These are phyloP conservation scores for Aspergillus bombycis DNA, from an alignment of 2,329 filamentous ascomycete genomes.

Conservation along the genomic window DNA sequence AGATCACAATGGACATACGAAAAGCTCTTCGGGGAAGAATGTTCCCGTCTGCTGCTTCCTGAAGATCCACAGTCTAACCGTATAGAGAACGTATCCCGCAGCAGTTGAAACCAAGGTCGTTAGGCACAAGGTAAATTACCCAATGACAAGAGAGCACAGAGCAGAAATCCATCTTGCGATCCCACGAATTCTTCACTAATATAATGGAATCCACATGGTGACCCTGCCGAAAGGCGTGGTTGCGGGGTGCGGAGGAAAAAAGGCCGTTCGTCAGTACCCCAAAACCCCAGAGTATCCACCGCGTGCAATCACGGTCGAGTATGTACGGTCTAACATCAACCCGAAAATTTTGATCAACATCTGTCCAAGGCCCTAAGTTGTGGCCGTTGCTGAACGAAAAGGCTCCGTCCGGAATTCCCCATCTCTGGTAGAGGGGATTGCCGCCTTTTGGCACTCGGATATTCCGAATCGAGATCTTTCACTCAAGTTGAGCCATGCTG, in stretches of 20 bases:
- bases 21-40: not conserved
- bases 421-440: not conserved
- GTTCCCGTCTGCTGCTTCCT: not conserved
- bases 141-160: not conserved
- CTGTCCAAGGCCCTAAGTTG: not conserved
- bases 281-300: conserved; percentile 1
- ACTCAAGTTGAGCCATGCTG: not conserved
- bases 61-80: not conserved
- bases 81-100: not conserved
- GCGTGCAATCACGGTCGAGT: conserved; percentile 1
- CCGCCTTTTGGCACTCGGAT: conserved; percentile 1
- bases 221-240: not conserved
- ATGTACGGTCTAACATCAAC: not conserved
- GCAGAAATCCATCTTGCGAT: not conserved
- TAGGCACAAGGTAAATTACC: not conserved
- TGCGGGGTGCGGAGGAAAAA: not conserved
- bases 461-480: not conserved
- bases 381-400: not conserved
- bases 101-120: not conserved
- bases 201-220: not conserved
- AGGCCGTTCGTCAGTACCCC: not conserved
- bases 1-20: not conserved
- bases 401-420: not conserved
- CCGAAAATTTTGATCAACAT: not conserved
- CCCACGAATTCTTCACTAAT: not conserved